These are phyloP conservation scores for Ophiosphaerella narmari DNA, from an alignment of 2,329 filamentous ascomycete genomes.

Conservation along the genomic window DNA sequence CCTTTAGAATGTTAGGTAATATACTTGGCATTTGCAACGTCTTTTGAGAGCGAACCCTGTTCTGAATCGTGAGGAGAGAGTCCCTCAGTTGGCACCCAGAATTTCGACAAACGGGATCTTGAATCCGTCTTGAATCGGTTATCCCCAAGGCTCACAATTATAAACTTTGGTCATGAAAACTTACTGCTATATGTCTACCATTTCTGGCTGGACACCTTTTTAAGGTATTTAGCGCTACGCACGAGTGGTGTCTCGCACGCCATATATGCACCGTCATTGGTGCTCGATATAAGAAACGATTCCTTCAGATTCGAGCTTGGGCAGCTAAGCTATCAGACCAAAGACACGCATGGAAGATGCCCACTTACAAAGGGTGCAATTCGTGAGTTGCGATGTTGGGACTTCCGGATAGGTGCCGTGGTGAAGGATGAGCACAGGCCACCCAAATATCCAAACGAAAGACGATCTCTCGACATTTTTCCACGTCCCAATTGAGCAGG, in stretches of 20 bases:
- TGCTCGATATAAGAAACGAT: slow-evolving; percentile 1
- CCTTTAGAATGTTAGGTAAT: slow-evolving; percentile 22
- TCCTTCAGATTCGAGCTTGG: no score
- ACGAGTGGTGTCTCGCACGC: slow-evolving; percentile 20
- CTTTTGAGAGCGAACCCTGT: slow-evolving; percentile 34
- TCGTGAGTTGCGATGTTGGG: slow-evolving; percentile 7
- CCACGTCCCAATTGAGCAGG: slow-evolving; percentile 28
- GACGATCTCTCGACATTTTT: slow-evolving; percentile 32
- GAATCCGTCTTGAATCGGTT: slow-evolving; percentile 55
- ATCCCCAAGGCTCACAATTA: not conserved
- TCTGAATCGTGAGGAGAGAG: slow-evolving; percentile 60
- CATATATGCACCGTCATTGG: slow-evolving; percentile 37
- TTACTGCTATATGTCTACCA: slow-evolving; percentile 47
- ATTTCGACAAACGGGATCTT: slow-evolving; percentile 67
- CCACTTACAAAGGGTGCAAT: not conserved
- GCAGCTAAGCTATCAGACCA: not conserved
- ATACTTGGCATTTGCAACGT: not conserved
- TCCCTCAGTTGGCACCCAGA: slow-evolving; percentile 80
- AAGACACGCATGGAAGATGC: not conserved
- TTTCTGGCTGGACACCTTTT: slow-evolving; percentile 7
- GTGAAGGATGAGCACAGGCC: slow-evolving; percentile 27
- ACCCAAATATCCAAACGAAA: slow-evolving; percentile 27
- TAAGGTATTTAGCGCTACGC: slow-evolving; percentile 11
- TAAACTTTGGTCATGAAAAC: not conserved
- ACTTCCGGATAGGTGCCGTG: slow-evolving; percentile 12